phyloP scores from a whole-genome alignment of 2,329 filamentous ascomycete genomes.

The Penicillium hordei region DNA sequence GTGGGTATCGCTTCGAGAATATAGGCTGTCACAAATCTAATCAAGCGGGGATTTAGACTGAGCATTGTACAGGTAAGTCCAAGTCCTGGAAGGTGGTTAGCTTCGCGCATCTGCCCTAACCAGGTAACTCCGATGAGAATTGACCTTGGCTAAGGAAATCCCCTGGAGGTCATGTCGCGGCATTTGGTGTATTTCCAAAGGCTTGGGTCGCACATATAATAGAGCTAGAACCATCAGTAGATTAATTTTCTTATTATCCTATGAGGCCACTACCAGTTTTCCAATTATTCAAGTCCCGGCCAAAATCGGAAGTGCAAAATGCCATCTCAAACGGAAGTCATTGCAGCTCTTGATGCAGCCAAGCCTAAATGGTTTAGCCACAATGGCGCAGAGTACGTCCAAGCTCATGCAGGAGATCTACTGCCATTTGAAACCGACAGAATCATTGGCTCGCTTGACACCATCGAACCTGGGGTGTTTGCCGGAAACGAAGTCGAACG shows the following conservation, averaged over 20 bases:
- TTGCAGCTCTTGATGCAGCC: background rate
- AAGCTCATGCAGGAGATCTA: background rate
- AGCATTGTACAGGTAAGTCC: background rate
- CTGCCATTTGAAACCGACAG: conserved; percentile 7
- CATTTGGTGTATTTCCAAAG: background rate
- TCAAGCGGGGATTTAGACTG: background rate
- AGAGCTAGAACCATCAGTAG: background rate
- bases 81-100: background rate
- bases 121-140: background rate
- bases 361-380: background rate
- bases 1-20: background rate
- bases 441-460: conserved; percentile 22
- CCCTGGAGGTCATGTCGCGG: background rate
- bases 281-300: background rate
- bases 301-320: conserved; percentile 9
- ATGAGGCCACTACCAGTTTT: background rate
- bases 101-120: background rate
- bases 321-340: conserved; percentile 4
- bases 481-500: conserved; percentile 25
- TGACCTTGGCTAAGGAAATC: background rate
- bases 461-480: conserved; percentile 16
- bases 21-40: background rate
- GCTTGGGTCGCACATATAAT: background rate
- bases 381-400: background rate
- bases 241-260: conserved; percentile 1